Conservation (phyloP, 2,329 filamentous ascomycete species). For the Westerdykella ornata region DNA sequence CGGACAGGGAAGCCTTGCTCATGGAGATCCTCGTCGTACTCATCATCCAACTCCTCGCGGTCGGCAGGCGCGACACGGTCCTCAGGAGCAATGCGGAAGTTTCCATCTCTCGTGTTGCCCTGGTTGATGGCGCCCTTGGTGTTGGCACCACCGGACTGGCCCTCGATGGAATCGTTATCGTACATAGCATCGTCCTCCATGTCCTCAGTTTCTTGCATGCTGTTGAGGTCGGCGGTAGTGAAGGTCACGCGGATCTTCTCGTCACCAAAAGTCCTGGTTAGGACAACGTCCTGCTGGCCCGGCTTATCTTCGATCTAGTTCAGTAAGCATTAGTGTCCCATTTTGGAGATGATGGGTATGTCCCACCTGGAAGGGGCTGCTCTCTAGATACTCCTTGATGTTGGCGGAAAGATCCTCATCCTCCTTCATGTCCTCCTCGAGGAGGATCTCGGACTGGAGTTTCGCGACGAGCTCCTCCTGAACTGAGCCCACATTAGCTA, state of each 20-base stretch:
- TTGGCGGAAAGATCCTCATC: constrained; percentile 65
- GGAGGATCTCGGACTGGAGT: constrained; percentile 51
- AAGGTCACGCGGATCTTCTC: constrained; percentile 87
- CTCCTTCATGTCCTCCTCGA: constrained; percentile 76
- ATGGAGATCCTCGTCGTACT: constrained; percentile 45
- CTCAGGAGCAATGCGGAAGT: constrained; percentile 51
- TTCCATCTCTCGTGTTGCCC: constrained; percentile 45
- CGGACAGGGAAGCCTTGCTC: constrained; percentile 65
- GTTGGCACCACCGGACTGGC: constrained; percentile 52
- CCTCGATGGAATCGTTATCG: constrained; percentile 42
- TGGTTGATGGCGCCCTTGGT: constrained; percentile 53
- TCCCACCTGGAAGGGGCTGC: constrained; percentile 69
- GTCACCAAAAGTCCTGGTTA: constrained; percentile 75
- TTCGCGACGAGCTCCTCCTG: constrained; percentile 80
- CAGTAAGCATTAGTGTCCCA: neutral
- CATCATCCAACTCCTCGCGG: constrained; percentile 52
- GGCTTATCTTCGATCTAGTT: constrained; percentile 61
- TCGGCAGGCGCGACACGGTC: constrained; percentile 53
- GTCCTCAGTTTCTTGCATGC: constrained; percentile 38
- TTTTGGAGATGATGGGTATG: neutral
- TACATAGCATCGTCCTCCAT: constrained; percentile 52
- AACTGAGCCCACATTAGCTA: constrained; percentile 18
- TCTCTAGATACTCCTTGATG: constrained; percentile 82
- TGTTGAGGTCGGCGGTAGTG: constrained; percentile 74
- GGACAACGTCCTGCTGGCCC: constrained; percentile 80